phyloP scores from a whole-genome alignment of 495 filamentous ascomycete species.

The Neurospora sp. region DNA sequence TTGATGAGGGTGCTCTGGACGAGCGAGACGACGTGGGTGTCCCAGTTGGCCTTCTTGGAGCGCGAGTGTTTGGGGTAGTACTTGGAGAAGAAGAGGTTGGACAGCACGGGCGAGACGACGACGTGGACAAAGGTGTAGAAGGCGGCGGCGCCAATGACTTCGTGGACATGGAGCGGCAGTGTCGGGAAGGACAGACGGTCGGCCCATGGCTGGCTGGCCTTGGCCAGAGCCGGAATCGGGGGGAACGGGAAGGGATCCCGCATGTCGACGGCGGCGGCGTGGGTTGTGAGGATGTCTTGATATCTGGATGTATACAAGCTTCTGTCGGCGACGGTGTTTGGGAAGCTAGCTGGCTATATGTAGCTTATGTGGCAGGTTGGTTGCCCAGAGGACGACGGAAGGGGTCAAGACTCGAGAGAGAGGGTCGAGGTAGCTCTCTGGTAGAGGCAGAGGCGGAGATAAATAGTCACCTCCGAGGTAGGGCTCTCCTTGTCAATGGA shows the following conservation, averaged over 20 bases:
- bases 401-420: not conserved
- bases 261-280: conserved; percentile 30
- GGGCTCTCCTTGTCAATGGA: not conserved
- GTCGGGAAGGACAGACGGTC: conserved; percentile 52
- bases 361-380: not conserved
- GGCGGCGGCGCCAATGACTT: conserved; percentile 62
- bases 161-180: conserved; percentile 79
- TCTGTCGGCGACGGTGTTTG: not conserved
- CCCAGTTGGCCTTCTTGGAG: conserved; percentile 81
- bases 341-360: not conserved
- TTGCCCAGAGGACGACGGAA: not conserved
- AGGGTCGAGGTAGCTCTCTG: not conserved
- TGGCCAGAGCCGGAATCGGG: conserved; percentile 41
- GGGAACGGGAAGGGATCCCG: conserved; percentile 62
- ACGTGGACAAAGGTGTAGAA: conserved; percentile 70
- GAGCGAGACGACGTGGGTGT: conserved; percentile 93
- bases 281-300: not conserved
- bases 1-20: conserved; percentile 77
- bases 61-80: conserved; percentile 57
- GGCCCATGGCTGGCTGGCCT: conserved; percentile 47
- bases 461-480: not conserved
- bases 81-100: conserved; percentile 54
- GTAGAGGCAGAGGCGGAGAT: not conserved
- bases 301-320: not conserved
- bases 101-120: conserved; percentile 66